Conservation (phyloP, 352 stramenopile genomes). For the Pythium brachiatum region DNA sequence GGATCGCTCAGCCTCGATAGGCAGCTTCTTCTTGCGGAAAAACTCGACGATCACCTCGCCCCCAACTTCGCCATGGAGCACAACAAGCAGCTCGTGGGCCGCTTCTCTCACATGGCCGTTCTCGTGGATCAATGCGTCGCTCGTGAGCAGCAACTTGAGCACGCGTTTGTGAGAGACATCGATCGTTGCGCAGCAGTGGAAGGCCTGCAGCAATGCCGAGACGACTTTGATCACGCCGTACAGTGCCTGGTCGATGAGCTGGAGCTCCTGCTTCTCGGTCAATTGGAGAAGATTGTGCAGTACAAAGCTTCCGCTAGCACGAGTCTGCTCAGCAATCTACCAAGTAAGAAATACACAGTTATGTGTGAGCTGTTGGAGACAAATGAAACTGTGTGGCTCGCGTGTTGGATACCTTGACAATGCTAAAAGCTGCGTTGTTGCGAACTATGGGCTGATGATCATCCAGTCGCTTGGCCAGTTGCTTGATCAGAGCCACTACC, state of each 20-base stretch:
- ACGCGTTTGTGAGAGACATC: slow-evolving; percentile 42
- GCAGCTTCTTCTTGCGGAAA: slow-evolving; percentile 13
- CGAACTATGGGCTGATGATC: slow-evolving; percentile 25
- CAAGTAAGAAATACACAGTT: neutral
- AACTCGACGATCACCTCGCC: slow-evolving; percentile 22
- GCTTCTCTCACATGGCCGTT: slow-evolving; percentile 42
- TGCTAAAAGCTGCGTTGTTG: slow-evolving; percentile 33
- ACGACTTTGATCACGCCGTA: slow-evolving; percentile 43
- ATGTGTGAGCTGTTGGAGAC: neutral
- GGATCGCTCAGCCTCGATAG: neutral
- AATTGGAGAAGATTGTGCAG: slow-evolving; percentile 28
- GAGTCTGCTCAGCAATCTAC: slow-evolving; percentile 37
- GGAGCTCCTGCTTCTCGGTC: neutral
- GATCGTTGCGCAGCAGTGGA: slow-evolving; percentile 49
- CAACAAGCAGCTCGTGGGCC: slow-evolving; percentile 34
- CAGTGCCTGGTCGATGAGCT: slow-evolving; percentile 27
- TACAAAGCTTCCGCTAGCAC: slow-evolving; percentile 36
- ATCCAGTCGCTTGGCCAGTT: slow-evolving; percentile 20
- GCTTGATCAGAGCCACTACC: slow-evolving; percentile 17
- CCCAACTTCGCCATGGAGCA: slow-evolving; percentile 36
- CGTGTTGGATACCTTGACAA: slow-evolving; percentile 25
- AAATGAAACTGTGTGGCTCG: too few species aligned
- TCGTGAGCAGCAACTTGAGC: slow-evolving; percentile 32
- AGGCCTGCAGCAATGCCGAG: slow-evolving; percentile 32
- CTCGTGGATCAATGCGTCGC: slow-evolving; percentile 33